phyloP scores from a whole-genome alignment of 768 basidiomycete species.

The Hemileccinum rubropunctum region DNA sequence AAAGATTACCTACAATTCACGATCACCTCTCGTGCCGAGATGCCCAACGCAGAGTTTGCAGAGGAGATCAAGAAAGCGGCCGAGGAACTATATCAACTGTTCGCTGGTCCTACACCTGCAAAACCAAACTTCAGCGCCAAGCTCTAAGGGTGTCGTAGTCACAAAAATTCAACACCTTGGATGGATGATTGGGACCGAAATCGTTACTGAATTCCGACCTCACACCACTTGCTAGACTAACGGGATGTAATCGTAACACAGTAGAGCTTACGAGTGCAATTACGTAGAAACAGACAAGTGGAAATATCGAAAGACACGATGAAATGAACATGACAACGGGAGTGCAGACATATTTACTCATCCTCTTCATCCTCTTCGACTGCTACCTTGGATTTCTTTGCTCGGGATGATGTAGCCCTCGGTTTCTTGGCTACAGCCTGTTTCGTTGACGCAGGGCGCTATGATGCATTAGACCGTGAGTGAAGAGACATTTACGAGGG shows the following conservation, averaged over 20 bases:
- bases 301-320: neutral
- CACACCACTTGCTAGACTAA: too few species aligned
- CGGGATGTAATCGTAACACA: too few species aligned
- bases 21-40: slow-evolving; percentile 80
- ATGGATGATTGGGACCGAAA: too few species aligned
- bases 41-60: slow-evolving; percentile 75
- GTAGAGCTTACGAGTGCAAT: neutral
- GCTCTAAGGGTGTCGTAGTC: slow-evolving; percentile 11
- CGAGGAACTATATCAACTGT: slow-evolving; percentile 68
- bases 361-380: slow-evolving; percentile 43
- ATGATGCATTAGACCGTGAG: slow-evolving; percentile 5
- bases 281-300: slow-evolving; percentile 8
- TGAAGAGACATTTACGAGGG: neutral
- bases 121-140: slow-evolving; percentile 4
- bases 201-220: neutral
- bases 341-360: slow-evolving; percentile 14
- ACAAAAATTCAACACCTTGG: neutral
- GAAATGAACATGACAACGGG: slow-evolving; percentile 8
- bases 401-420: slow-evolving; percentile 26
- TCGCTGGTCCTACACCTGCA: slow-evolving; percentile 20
- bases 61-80: slow-evolving; percentile 63
- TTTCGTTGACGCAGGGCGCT: slow-evolving; percentile 46
- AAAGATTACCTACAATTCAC: slow-evolving; percentile 82
- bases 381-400: slow-evolving; percentile 44
- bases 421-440: slow-evolving; percentile 43